These are phyloP conservation scores for barley (Hordeum vulgare) DNA, from an alignment of 176 grass and related monocot species.

Conservation along the genomic window DNA sequence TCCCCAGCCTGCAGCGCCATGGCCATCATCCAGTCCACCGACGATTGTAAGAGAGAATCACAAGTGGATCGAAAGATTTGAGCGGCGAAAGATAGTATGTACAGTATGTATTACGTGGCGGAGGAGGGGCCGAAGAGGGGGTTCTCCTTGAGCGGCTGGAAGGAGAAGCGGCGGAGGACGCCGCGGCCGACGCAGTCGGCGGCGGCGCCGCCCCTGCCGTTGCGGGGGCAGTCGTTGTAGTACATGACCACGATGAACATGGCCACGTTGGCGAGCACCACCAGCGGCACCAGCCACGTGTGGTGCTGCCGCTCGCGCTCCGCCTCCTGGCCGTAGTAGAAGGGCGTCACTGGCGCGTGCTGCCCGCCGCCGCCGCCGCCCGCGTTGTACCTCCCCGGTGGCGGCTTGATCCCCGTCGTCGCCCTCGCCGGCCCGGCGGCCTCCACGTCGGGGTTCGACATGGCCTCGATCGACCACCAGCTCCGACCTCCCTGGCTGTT, in stretches of 20 bases:
- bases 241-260: slow-evolving; percentile 69
- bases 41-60: background rate
- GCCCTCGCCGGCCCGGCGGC: slow-evolving; percentile 2
- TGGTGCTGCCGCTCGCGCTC: slow-evolving; percentile 40
- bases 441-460: slow-evolving; percentile 56
- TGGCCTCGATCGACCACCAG: background rate
- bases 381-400: slow-evolving; percentile 34
- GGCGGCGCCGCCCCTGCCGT: slow-evolving; percentile 37
- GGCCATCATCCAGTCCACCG: background rate
- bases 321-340: slow-evolving; percentile 47
- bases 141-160: slow-evolving; percentile 88
- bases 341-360: slow-evolving; percentile 27
- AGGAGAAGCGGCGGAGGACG: slow-evolving; percentile 65
- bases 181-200: slow-evolving; percentile 32
- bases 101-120: no score
- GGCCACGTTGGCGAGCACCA: slow-evolving; percentile 56
- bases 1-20: slow-evolving; percentile 41
- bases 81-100: no score
- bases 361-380: background rate
- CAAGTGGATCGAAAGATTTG: background rate
- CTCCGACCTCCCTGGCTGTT: background rate
- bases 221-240: slow-evolving; percentile 62
- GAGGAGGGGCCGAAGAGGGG: slow-evolving; percentile 64
- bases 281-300: slow-evolving; percentile 62
- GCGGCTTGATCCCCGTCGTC: slow-evolving; percentile 43